phyloP scores from a whole-genome alignment of 2,329 filamentous ascomycete species.

The Microcyclosporella mali region DNA sequence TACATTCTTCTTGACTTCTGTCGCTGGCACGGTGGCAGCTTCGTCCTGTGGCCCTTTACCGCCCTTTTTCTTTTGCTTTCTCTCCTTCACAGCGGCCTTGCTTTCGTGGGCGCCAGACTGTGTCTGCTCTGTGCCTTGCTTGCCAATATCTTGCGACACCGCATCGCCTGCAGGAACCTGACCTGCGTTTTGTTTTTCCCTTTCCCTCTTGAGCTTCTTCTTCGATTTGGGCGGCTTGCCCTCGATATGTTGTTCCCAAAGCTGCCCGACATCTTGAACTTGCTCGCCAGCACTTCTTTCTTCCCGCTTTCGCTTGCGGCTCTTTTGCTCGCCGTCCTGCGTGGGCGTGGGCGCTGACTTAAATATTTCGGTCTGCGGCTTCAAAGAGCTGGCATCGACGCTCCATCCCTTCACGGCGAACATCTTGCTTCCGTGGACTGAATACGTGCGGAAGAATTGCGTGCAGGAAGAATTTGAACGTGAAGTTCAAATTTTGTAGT shows the following conservation, averaged over 20 bases:
- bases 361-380: slow-evolving; percentile 55
- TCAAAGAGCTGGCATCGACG: slow-evolving; percentile 64
- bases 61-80: slow-evolving; percentile 26
- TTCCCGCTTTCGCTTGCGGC: slow-evolving; percentile 28
- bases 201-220: slow-evolving; percentile 22
- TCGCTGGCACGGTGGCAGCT: background rate
- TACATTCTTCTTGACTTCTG: slow-evolving; percentile 12
- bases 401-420: slow-evolving; percentile 94
- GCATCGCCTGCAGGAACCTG: background rate
- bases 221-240: slow-evolving; percentile 44
- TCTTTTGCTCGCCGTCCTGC: slow-evolving; percentile 48
- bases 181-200: background rate
- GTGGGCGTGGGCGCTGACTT: slow-evolving; percentile 29
- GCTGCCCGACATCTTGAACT: slow-evolving; percentile 56
- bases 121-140: no score
- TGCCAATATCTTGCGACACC: background rate
- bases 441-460: background rate
- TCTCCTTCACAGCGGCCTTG: slow-evolving; percentile 12
- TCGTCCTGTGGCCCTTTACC: slow-evolving; percentile 6
- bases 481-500: background rate
- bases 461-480: background rate
- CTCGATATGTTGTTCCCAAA: slow-evolving; percentile 77
- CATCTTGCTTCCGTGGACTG: slow-evolving; percentile 48
- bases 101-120: background rate
- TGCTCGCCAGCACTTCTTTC: slow-evolving; percentile 48